These are phyloP conservation scores for Digitaria exilis DNA, from an alignment of 202 grass and related monocot species.

Conservation along the genomic window DNA sequence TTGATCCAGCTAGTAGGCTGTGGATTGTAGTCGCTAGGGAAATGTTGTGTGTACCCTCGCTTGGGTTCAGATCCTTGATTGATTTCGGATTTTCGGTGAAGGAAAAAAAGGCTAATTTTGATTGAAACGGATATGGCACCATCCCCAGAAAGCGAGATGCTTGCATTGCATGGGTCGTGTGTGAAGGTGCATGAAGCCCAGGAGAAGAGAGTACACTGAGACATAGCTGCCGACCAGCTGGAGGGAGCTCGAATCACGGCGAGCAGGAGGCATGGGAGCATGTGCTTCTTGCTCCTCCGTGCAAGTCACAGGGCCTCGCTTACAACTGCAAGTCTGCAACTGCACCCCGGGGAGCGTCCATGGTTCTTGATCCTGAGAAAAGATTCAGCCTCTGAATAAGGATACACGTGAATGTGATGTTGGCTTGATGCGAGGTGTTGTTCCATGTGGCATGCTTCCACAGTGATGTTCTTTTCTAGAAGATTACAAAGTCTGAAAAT, in stretches of 20 bases:
- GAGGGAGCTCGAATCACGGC: conserved; percentile 22
- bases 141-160: neutral
- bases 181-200: conserved; percentile 19
- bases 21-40: neutral
- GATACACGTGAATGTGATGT: no score
- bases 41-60: neutral
- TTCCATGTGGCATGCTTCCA: neutral
- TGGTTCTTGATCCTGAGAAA: neutral
- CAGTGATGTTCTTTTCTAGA: neutral
- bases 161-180: neutral
- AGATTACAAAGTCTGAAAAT: neutral
- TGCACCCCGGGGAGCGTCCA: conserved; percentile 16
- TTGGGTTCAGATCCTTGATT: neutral
- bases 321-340: conserved; percentile 27
- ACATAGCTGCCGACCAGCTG: conserved; percentile 12
- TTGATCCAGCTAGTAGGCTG: neutral
- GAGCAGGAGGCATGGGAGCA: conserved; percentile 36
- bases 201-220: conserved; percentile 23
- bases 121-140: neutral
- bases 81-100: neutral
- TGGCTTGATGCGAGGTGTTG: neutral
- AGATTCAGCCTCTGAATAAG: neutral
- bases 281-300: conserved; percentile 21
- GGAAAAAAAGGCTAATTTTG: neutral
- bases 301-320: conserved; percentile 31